A percentile compares a stretch with the other conserved stretches of the same genome.
Conservation (phyloP, 208 protist species). For the Phytomonas sp. region DNA sequence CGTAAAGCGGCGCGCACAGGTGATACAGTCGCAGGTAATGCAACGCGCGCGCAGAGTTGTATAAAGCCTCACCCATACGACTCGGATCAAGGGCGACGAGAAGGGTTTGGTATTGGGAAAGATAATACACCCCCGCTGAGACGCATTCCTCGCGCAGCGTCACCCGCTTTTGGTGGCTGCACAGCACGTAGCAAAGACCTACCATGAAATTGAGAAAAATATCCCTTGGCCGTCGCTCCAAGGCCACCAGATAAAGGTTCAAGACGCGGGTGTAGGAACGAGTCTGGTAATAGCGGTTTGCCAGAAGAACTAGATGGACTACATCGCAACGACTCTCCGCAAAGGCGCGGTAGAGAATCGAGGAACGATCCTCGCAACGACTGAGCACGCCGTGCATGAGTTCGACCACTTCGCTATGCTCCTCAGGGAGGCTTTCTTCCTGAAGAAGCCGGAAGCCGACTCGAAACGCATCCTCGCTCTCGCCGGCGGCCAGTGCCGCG, state of each 20-base stretch:
- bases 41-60: conserved; percentile 75
- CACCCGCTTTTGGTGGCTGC: conserved; percentile 70
- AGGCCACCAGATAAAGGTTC: conserved; percentile 63
- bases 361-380: conserved; percentile 38
- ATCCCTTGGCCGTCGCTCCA: conserved; percentile 49
- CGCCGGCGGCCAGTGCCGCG: conserved; percentile 55
- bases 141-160: conserved; percentile 54
- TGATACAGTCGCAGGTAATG: conserved; percentile 67
- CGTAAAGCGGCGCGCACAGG: conserved; percentile 71
- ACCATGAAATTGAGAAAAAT: conserved; percentile 70
- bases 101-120: conserved; percentile 57
- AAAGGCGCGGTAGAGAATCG: conserved; percentile 39
- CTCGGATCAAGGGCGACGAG: conserved; percentile 29
- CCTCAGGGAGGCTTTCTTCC: conserved; percentile 44
- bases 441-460: conserved; percentile 71
- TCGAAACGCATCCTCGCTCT: conserved; percentile 77
- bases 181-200: conserved; percentile 61
- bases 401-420: conserved; percentile 60
- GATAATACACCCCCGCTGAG: conserved; percentile 67
- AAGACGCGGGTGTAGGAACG: conserved; percentile 65
- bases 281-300: conserved; percentile 68
- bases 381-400: conserved; percentile 74
- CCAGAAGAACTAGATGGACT: conserved; percentile 55
- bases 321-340: conserved; percentile 39
- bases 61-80: conserved; percentile 60